Percentiles rank a stretch among this genome's conserved stretches.
Conservation (phyloP, 2,329 filamentous ascomycete genomes). For the Claviceps paspali region DNA sequence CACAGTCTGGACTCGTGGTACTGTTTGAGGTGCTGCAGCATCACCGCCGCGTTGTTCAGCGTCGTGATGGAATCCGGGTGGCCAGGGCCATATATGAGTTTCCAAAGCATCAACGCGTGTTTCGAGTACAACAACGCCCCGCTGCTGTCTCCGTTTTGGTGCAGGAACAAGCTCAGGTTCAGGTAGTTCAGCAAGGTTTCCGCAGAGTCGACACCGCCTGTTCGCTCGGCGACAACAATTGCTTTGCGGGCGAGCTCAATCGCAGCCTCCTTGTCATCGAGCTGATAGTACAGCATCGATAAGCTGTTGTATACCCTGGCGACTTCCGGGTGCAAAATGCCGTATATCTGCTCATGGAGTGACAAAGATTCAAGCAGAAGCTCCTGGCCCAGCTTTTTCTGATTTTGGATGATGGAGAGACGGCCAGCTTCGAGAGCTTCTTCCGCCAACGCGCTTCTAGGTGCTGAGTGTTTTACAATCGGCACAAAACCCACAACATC, state of each 20-base stretch:
- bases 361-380: conserved; percentile 90
- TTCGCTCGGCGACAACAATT: conserved; percentile 89
- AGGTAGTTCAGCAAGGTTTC: conserved; percentile 93
- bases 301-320: conserved; percentile 88
- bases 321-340: conserved; percentile 90
- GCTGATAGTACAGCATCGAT: conserved; percentile 89
- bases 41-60: conserved; percentile 95
- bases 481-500: conserved; percentile 91
- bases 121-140: conserved; percentile 76
- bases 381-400: conserved; percentile 92
- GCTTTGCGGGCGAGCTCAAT: conserved; percentile 93
- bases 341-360: conserved; percentile 96
- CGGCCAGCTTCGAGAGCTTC: conserved; percentile 91
- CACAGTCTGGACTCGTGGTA: conserved; percentile 90
- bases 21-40: conserved; percentile 90
- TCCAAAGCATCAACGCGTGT: conserved; percentile 91
- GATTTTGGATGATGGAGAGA: conserved; percentile 87
- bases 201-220: conserved; percentile 79
- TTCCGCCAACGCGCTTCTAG: conserved; percentile 79
- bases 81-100: conserved; percentile 83
- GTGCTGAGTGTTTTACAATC: conserved; percentile 84
- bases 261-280: conserved; percentile 94
- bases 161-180: conserved; percentile 86
- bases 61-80: conserved; percentile 98
- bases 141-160: conserved; percentile 81